Evolutionary conservation across 139 green algal genomes (phyloP).

Genomic region (Tetraselmis chui): DNA sequence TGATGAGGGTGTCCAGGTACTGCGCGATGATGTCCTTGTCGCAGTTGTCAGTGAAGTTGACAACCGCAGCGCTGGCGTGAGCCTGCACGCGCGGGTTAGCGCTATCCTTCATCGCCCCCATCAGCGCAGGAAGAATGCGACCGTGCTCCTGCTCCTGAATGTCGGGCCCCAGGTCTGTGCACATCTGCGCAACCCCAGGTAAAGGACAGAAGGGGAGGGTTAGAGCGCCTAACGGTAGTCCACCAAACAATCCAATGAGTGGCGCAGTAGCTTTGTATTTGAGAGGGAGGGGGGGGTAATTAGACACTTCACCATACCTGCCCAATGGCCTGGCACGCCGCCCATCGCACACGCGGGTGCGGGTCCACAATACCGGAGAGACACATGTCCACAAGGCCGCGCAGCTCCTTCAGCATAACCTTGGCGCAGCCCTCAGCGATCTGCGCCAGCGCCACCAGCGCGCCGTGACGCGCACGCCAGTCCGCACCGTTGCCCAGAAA

Average conservation of each 20-base stretch:
- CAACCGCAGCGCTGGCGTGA: conserved; percentile 85
- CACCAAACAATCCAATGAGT: too few species aligned
- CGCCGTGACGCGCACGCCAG: conserved; percentile 89
- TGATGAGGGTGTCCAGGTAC: conserved; percentile 90
- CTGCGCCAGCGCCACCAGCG: conserved; percentile 87
- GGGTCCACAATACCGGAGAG: conserved; percentile 61
- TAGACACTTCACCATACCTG: conserved; percentile 65
- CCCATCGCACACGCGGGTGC: conserved; percentile 83
- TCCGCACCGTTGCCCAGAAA: conserved; percentile 36
- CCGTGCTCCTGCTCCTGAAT: conserved; percentile 72
- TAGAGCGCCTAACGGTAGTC: too few species aligned
- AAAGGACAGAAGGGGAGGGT: too few species aligned
- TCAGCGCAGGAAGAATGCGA: conserved; percentile 58
- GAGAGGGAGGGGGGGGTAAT: conserved; percentile 32
- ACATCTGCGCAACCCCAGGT: conserved; percentile 70
- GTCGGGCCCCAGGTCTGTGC: conserved; percentile 92
- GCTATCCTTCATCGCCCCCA: conserved; percentile 83
- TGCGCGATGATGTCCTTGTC: conserved; percentile 63
- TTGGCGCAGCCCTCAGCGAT: conserved; percentile 96
- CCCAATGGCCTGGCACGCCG: conserved; percentile 91
- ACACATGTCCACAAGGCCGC: conserved; percentile 74
- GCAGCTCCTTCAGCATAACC: conserved; percentile 73
- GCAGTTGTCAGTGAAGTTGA: conserved; percentile 95
- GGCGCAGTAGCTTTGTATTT: too few species aligned
- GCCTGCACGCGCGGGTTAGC: conserved; percentile 78